Base-by-base conservation (phyloP, 441 rosid genomes). In the Aleurites moluccanus region DNA sequence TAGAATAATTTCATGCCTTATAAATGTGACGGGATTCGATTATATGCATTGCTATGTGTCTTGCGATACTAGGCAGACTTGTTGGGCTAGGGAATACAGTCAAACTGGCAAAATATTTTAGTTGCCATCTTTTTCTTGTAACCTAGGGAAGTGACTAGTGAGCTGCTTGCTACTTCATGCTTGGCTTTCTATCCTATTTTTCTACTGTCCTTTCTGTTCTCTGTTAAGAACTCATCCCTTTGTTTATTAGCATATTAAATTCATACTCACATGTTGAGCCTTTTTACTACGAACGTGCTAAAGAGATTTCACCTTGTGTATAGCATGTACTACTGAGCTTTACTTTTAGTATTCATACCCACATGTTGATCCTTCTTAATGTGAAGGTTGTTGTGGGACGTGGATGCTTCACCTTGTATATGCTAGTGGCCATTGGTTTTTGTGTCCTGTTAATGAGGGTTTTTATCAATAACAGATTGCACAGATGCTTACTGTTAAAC, bases 401-500 rank as follows among this genome's bases (percentile, higher is more conserved):
- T 38, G 40, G 40, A 6, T 59, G 30, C 49, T 33, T 25, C 35
- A 16, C 47, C 10, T 21, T 73, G 38, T 30, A 20, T 28, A 7
- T 68, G 0, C 35, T 21, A n/a, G 21, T 33, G 47, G 23, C 66
- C 30, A 23, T 6, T 50, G 63, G 63, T 35, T 75, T 69, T 35
- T 53, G 20, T 30, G 55, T 62, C 28, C 45, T 45, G 49, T 35
- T 81, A 65, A 82, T 57, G 74, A 63, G 13, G 40, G 44, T 76
- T 55, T 56, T 38, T 70, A 38, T 72, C 28, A 35, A 68, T 78
- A 47, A 44, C 77, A 90, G 90, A 73, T 88, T 70, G 92, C 92
- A 64, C 82, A 93, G 18, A 89, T 91, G 90, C 86, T 92, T 74
- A 92, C 98, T 2, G 89, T 92, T 10, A 94, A 82, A 75, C 84